These are phyloP conservation scores for Spizellomyces sp. DNA, from an alignment of 192 early-diverging fungal genomes.

Conservation along the genomic window DNA sequence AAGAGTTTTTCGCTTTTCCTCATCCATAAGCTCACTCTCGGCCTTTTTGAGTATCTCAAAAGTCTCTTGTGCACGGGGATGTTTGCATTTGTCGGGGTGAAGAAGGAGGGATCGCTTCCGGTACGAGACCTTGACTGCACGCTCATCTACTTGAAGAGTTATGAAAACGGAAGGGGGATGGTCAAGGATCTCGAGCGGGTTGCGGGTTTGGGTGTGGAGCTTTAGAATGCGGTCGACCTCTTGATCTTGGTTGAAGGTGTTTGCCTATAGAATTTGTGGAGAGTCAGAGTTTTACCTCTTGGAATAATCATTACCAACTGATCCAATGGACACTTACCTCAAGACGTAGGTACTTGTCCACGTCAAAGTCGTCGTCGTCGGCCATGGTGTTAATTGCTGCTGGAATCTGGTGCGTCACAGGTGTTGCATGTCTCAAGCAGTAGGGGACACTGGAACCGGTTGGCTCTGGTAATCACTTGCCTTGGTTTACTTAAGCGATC, in stretches of 20 bases:
- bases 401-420: too few species aligned
- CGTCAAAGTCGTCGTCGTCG: conserved; percentile 43
- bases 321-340: conserved; percentile 24
- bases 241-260: conserved; percentile 45
- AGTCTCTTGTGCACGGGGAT: conserved; percentile 50
- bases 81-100: conserved; percentile 62
- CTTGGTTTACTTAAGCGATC: too few species aligned
- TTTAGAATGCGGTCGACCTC: conserved; percentile 54
- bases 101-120: conserved; percentile 56
- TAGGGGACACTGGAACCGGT: too few species aligned
- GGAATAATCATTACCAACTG: too few species aligned
- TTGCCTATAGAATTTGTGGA: conserved; percentile 23
- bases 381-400: background rate
- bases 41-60: conserved; percentile 62
- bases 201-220: conserved; percentile 23
- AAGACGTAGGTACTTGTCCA: conserved; percentile 46
- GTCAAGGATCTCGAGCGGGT: conserved; percentile 51
- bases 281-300: too few species aligned
- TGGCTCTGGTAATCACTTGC: too few species aligned
- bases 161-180: conserved; percentile 36
- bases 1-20: conserved; percentile 42
- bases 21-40: conserved; percentile 48
- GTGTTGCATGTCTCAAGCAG: too few species aligned
- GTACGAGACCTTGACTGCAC: conserved; percentile 38
- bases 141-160: conserved; percentile 19